Evolutionary conservation across 345 rosid genomes (phyloP), one percentile per base, ranked within the genome.

Genomic region (Rhodomyrtus tomentosa): DNA sequence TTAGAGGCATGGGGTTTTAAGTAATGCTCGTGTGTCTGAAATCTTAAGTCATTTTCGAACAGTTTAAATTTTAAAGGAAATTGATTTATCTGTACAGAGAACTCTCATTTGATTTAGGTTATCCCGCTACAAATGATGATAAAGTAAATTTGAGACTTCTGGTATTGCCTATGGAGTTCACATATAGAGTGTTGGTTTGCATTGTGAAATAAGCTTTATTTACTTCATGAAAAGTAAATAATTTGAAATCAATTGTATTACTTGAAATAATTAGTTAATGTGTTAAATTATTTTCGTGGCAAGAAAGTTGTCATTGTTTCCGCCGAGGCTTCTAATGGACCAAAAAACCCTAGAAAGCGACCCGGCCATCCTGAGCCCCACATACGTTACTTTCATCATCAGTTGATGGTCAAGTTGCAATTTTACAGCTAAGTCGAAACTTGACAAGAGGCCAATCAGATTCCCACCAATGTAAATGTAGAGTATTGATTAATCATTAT

Each of bases 151-250:
- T 20, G 45, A 68, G 45, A 68, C 21, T 4, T 21, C 8, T 32
- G 76, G 24, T 2, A 16, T 0, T 2, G 10, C 8, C 40, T 29
- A 29, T 59, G 73, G 73, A 59, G 38, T 14, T 59, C 38, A 59
- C 15, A 15, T 29, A 0, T 29, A 59, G 22, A 59, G 38, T 59
- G 5, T 62, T 62, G 40, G 22, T 42, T 18, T 15, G 24, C 10
- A 62, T 7, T 2, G 4, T 62, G 74, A 62, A 32, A 68, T 18
- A 32, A 68, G 76, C 25, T 36, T 3, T 1, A 0, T 32, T 68
- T 68, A 0, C 1, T 59, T 59, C 3, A 7, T 0, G 1, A 0
- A 16, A 29, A 62, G 3, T 16, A 9, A 16, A 62, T 62, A 0
- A 15, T 16, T 29, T 3, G 3, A 29, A 62, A 32, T 62, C 9